Percentiles rank a stretch among this genome's conserved stretches.
phyloP scores from a whole-genome alignment of 169 alveolate genomes.

The Cryptosporidium andersoni region DNA sequence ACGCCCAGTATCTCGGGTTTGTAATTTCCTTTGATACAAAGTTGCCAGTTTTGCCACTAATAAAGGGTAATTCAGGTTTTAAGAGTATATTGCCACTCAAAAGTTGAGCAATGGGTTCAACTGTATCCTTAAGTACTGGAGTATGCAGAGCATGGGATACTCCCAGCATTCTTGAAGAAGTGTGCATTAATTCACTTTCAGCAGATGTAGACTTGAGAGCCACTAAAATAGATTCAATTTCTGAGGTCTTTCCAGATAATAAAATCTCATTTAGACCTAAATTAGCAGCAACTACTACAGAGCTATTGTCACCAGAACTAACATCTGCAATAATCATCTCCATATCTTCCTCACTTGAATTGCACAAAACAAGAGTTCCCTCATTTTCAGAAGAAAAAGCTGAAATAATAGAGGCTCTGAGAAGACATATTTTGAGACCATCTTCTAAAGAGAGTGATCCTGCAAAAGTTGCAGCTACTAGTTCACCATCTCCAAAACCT shows the following conservation, averaged over 20 bases:
- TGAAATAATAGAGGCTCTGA: slow-evolving; percentile 72
- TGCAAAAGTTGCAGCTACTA: slow-evolving; percentile 77
- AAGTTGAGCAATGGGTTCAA: slow-evolving; percentile 73
- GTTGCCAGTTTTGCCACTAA: slow-evolving; percentile 76
- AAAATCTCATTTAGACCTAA: slow-evolving; percentile 73
- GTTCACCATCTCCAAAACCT: slow-evolving; percentile 79
- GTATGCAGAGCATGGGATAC: slow-evolving; percentile 30
- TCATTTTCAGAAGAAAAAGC: slow-evolving; percentile 62
- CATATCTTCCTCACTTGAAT: slow-evolving; percentile 76
- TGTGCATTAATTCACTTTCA: background rate
- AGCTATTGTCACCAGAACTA: slow-evolving; percentile 72
- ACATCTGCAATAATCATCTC: slow-evolving; percentile 81
- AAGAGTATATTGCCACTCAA: slow-evolving; percentile 71
- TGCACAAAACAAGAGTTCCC: slow-evolving; percentile 71
- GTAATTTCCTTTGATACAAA: slow-evolving; percentile 35
- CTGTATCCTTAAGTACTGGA: slow-evolving; percentile 7
- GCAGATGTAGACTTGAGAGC: slow-evolving; percentile 44
- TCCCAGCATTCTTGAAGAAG: slow-evolving; percentile 16
- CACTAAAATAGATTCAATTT: slow-evolving; percentile 75
- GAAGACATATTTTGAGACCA: slow-evolving; percentile 73
- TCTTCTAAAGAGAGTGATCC: slow-evolving; percentile 76
- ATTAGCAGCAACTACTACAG: slow-evolving; percentile 72
- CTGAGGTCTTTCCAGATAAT: slow-evolving; percentile 74
- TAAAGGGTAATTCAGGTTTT: slow-evolving; percentile 72
- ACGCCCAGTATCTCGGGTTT: slow-evolving; percentile 55